phyloP scores from a whole-genome alignment of 139 green algal species.

The Auxenochlorella pyrenoidosa region DNA sequence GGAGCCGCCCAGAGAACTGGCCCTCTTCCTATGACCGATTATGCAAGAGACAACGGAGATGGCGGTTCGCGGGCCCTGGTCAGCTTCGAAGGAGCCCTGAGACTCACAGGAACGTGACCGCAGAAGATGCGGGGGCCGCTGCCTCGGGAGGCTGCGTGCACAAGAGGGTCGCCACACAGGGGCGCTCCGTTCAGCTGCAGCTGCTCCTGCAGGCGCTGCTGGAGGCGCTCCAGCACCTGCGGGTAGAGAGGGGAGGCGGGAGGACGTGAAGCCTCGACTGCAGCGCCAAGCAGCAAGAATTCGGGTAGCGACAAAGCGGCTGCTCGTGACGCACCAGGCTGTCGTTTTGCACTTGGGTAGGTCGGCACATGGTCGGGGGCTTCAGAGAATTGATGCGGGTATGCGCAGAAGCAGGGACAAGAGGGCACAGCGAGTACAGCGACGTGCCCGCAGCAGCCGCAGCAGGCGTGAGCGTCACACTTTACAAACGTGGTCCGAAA shows the following conservation, averaged over 20 bases:
- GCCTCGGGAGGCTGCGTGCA: constrained; percentile 2
- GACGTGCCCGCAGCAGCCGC: no score
- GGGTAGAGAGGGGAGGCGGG: neutral
- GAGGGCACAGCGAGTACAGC: no score
- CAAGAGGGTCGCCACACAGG: neutral
- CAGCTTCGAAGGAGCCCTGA: neutral
- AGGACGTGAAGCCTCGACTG: neutral
- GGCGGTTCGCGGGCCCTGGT: no score
- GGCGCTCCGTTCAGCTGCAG: neutral
- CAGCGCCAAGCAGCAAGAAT: neutral
- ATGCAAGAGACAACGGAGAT: no score
- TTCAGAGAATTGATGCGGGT: neutral
- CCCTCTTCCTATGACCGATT: no score
- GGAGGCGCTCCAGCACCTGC: constrained; percentile 17
- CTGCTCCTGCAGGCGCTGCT: neutral
- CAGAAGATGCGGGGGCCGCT: constrained; percentile 52
- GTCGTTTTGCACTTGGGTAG: neutral
- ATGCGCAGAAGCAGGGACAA: no score
- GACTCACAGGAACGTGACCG: constrained; percentile 45
- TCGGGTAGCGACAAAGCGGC: neutral
- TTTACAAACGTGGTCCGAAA: no score
- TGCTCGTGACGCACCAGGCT: neutral
- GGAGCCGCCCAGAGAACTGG: no score
- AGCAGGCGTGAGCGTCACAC: no score
- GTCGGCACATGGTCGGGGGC: neutral